Base-by-base conservation (phyloP, 176 grass and related monocot species). In the Hsuehochloa calcarea region DNA sequence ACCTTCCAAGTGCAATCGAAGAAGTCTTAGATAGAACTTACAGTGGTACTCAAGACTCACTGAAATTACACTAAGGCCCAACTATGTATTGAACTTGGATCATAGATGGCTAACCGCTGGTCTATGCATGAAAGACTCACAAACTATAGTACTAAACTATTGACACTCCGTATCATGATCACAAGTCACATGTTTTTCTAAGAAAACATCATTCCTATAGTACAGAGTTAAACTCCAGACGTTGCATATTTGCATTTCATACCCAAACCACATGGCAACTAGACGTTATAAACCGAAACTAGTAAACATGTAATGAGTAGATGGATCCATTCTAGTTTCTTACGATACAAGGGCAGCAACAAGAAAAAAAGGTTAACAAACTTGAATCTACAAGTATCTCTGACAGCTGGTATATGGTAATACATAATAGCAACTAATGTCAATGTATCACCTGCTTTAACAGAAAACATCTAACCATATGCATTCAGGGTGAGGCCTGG, bases 311-410 rank as follows among this genome's bases (percentile, higher is more conserved):
- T 6, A 16, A 79, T 29, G 69, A 80, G 65, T 39, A 68, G 56
- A 65, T 58, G 16, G 52, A 75, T 25, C 47, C 27, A 65, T 72
- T 78, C 44, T 84, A 59, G 46, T 66, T 88, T 78, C 47, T 89
- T 68, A 49, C 5, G 27, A 43, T 60, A 46, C 20, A 69, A 80
- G 26, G 68, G 25, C 25, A 22, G 14, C 5, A 1, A 45, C 67
- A 71, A 72, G 19, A 14, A 72, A 41, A 88, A 70, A 77, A 25
- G 43, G 44, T 45, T 54, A 43, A 68, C 19, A 37, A 61, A 31
- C 62, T 46, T 59, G 35, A 59, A 54, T 19, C 19, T 51, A 22
- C 45, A 54, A 61, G 41, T 39, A 70, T 37, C 54, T 40, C 13
- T 35, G 34, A 72, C 23, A 65, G 7, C 17, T 55, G 15, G 19